These are phyloP conservation scores for Dipsacomyces acuminosporus DNA, from an alignment of 371 early-diverging fungal genomes.

Conservation along the genomic window DNA sequence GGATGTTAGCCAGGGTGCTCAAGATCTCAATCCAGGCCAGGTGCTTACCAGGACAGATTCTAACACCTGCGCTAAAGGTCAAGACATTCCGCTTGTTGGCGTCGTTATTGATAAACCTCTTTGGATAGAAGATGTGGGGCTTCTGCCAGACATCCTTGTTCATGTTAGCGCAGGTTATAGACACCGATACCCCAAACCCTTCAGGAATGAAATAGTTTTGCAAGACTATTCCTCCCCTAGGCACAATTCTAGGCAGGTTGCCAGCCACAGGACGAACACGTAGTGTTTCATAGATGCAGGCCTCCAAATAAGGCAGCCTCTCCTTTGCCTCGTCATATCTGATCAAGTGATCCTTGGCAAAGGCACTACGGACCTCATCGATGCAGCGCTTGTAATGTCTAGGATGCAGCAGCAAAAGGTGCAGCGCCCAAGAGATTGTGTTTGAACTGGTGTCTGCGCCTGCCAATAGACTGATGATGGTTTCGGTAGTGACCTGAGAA, in stretches of 20 bases:
- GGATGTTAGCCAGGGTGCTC: conserved; percentile 39
- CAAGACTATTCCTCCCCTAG: conserved; percentile 38
- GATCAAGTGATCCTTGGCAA: conserved; percentile 9
- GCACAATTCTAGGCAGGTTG: conserved; percentile 30
- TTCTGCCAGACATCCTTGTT: conserved; percentile 10
- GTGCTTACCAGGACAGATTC: conserved; percentile 42
- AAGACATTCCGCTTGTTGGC: conserved; percentile 18
- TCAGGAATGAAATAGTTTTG: conserved; percentile 32
- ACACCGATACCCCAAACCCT: conserved; percentile 17
- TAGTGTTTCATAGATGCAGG: conserved; percentile 36
- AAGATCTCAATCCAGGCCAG: conserved; percentile 34
- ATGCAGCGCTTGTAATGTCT: conserved; percentile 2
- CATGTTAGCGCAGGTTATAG: conserved; percentile 14
- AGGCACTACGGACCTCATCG: conserved; percentile 27
- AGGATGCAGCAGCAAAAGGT: conserved; percentile 37
- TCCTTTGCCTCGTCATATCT: conserved; percentile 11
- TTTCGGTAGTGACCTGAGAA: conserved; percentile 32
- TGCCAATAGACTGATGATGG: conserved; percentile 27
- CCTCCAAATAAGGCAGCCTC: conserved; percentile 27
- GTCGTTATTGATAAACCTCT: conserved; percentile 20
- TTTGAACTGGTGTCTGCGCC: conserved; percentile 42
- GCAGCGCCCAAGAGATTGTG: conserved; percentile 39
- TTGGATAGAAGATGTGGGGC: conserved; percentile 29
- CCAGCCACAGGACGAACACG: conserved; percentile 31
- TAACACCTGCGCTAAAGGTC: conserved; percentile 42